Percentiles rank a stretch among this genome's conserved stretches.
phyloP scores from a whole-genome alignment of 495 filamentous ascomycete genomes.

The Aspergillus campestris region DNA sequence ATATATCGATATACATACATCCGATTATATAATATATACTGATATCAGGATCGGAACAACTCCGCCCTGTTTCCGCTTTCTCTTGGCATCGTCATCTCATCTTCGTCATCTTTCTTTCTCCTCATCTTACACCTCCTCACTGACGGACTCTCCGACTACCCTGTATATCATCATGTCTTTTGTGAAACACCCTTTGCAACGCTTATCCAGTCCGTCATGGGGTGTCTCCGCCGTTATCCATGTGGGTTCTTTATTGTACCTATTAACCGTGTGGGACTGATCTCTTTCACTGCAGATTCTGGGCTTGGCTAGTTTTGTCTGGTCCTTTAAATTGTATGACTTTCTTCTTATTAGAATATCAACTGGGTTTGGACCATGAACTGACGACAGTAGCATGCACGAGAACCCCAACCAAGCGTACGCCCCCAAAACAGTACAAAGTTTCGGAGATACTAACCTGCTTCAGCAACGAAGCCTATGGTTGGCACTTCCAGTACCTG shows the following conservation, averaged over 20 bases:
- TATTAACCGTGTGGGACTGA: constrained; percentile 4
- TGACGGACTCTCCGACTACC: constrained; percentile 8
- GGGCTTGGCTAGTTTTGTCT: constrained; percentile 60
- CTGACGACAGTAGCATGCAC: constrained; percentile 25
- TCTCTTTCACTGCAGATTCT: constrained; percentile 29
- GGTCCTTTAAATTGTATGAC: constrained; percentile 56
- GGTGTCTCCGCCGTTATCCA: constrained; percentile 63
- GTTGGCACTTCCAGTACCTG: constrained; percentile 78
- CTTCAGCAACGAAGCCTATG: constrained; percentile 58
- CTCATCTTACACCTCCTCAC: neutral
- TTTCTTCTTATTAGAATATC: no score
- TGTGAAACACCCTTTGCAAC: constrained; percentile 60
- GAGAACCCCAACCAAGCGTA: constrained; percentile 41
- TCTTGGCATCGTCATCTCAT: no score
- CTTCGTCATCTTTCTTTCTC: no score
- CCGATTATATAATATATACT: no score
- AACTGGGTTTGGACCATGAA: no score
- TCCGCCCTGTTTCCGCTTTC: no score
- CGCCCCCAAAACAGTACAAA: constrained; percentile 23
- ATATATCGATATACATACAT: no score
- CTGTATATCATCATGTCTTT: constrained; percentile 12
- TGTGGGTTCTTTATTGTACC: constrained; percentile 25
- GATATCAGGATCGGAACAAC: no score
- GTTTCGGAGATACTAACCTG: constrained; percentile 9
- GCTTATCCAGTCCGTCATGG: constrained; percentile 60